Percentiles rank a stretch among this genome's conserved stretches.
These are phyloP conservation scores for Oryza brachyantha DNA, from an alignment of 176 grass and related monocot species.

Conservation along the genomic window DNA sequence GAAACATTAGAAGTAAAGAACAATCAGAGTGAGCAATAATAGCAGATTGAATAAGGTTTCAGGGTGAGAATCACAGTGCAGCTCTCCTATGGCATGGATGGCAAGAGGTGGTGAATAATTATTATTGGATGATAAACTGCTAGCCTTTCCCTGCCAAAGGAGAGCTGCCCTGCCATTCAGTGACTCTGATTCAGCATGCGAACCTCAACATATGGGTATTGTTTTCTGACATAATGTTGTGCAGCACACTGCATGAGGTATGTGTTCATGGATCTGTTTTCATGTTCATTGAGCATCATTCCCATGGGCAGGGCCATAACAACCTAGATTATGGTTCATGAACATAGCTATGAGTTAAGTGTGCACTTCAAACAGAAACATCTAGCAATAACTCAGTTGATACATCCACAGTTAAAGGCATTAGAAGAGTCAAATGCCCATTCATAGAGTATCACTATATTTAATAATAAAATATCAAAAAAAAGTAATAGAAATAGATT, in stretches of 20 bases:
- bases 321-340: not conserved
- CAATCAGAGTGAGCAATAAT: not conserved
- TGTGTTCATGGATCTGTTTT: not conserved
- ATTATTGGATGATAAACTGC: not conserved
- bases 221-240: not conserved
- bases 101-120: slow-evolving; percentile 13
- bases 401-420: not conserved
- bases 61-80: slow-evolving; percentile 54
- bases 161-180: slow-evolving; percentile 89
- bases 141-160: slow-evolving; percentile 70
- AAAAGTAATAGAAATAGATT: not conserved
- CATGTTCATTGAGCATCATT: not conserved
- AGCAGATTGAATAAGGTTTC: not conserved
- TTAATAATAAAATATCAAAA: not conserved
- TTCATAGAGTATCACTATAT: not conserved
- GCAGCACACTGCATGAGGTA: slow-evolving; percentile 7
- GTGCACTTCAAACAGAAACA: not conserved
- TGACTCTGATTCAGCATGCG: slow-evolving; percentile 14
- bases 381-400: not conserved
- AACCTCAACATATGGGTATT: not conserved
- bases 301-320: not conserved
- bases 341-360: not conserved
- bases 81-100: slow-evolving; percentile 57
- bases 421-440: not conserved
- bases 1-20: not conserved